Evolutionary conservation across 139 green algal species (phyloP).

Genomic region (Asterochloris sp.): DNA sequence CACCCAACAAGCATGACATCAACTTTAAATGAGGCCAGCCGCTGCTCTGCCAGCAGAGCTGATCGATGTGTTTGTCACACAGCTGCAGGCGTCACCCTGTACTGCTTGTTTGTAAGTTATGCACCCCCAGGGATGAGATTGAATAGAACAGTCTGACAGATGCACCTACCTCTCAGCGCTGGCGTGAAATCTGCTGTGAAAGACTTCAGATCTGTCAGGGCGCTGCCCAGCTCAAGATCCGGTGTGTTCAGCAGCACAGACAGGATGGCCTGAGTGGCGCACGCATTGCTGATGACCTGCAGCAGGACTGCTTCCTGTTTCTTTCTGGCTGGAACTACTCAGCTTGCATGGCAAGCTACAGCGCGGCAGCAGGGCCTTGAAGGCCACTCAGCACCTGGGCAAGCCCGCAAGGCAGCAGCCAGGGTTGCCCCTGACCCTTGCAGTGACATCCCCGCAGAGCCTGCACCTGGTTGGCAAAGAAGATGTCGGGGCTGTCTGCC

Average conservation of each 20-base stretch:
- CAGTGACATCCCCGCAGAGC: no score
- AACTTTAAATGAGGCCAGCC: no score
- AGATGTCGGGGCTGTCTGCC: conserved; percentile 60
- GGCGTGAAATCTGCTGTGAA: conserved; percentile 87
- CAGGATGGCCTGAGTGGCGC: conserved; percentile 93
- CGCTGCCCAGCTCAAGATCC: conserved; percentile 57
- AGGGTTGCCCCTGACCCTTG: conserved; percentile 20
- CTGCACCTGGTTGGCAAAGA: conserved; percentile 84
- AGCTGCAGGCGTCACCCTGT: background rate
- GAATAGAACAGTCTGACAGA: background rate
- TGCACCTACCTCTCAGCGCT: conserved; percentile 57
- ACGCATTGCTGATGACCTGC: conserved; percentile 92
- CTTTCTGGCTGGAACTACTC: no score
- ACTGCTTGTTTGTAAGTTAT: background rate
- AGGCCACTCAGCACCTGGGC: background rate
- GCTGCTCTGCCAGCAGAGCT: background rate
- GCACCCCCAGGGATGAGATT: background rate
- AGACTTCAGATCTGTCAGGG: conserved; percentile 71
- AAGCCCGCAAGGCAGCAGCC: no score
- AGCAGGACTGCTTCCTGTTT: conserved; percentile 11
- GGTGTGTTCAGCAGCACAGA: conserved; percentile 89
- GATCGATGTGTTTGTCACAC: background rate
- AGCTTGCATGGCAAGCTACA: background rate
- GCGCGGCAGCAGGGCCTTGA: background rate
- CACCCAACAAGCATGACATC: no score